Percentiles rank a stretch among this genome's conserved stretches.
Conservation (phyloP, 768 basidiomycete species). For the Podaxis rugospora region DNA sequence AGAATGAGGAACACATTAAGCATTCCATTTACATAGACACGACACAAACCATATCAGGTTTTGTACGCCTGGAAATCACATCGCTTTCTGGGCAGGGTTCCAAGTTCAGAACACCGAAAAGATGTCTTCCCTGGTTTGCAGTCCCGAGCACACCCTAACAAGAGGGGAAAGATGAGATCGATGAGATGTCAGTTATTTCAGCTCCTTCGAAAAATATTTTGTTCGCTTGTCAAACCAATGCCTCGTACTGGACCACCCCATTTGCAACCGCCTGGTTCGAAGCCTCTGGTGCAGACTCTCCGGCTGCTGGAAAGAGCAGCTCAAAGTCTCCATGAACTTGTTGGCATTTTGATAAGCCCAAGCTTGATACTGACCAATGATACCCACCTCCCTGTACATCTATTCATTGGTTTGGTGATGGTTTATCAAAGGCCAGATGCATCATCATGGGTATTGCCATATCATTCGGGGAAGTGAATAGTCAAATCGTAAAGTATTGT, state of each 20-base stretch:
- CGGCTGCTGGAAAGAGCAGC: constrained; percentile 53
- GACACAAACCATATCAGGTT: too few species aligned
- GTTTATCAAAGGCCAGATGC: constrained; percentile 53
- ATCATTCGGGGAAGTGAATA: constrained; percentile 46
- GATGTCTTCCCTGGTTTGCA: too few species aligned
- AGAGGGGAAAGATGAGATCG: too few species aligned
- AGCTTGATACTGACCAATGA: constrained; percentile 71
- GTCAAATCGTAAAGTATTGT: constrained; percentile 54
- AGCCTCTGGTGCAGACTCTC: constrained; percentile 77
- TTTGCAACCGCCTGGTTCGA: constrained; percentile 81
- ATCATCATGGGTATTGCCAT: constrained; percentile 76
- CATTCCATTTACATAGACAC: too few species aligned
- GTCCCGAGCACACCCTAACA: too few species aligned
- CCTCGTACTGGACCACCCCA: constrained; percentile 19
- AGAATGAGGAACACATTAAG: too few species aligned
- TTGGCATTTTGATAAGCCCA: constrained; percentile 54
- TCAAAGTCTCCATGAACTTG: constrained; percentile 51
- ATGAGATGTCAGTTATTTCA: too few species aligned
- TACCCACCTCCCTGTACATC: constrained; percentile 63
- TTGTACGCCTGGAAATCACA: too few species aligned
- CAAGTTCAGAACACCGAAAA: too few species aligned
- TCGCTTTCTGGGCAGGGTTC: too few species aligned
- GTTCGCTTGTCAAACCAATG: too few species aligned
- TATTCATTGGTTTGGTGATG: constrained; percentile 54
- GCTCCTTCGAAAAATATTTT: too few species aligned